phyloP scores from a whole-genome alignment of 139 green algal species.

The Nannochloris sp. region DNA sequence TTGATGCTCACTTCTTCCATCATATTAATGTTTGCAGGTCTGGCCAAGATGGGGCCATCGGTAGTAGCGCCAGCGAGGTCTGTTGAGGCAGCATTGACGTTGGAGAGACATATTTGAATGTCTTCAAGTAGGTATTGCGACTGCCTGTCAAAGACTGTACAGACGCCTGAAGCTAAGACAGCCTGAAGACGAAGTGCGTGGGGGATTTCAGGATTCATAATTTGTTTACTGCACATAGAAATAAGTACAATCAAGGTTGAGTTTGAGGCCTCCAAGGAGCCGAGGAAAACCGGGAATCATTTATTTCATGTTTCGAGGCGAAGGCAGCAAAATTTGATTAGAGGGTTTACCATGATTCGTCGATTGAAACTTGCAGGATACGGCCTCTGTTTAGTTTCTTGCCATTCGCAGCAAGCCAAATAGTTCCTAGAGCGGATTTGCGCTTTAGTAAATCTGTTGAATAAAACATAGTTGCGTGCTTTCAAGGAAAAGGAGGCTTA shows the following conservation, averaged over 20 bases:
- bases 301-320: not conserved
- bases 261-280: too few relatives aligned
- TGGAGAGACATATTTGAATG: too few relatives aligned
- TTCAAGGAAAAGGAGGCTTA: too few relatives aligned
- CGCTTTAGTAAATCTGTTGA: conserved; percentile 55
- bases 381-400: conserved; percentile 56
- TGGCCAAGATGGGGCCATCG: too few relatives aligned
- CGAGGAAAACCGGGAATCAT: too few relatives aligned
- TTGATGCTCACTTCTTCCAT: not conserved
- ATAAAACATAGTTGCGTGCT: conserved; percentile 66
- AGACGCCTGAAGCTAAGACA: conserved; percentile 62
- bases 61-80: too few relatives aligned
- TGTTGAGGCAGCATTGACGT: too few relatives aligned
- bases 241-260: too few relatives aligned
- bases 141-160: conserved; percentile 60
- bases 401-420: conserved; percentile 72
- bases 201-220: conserved; percentile 64
- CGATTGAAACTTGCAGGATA: conserved; percentile 54
- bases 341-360: conserved; percentile 47
- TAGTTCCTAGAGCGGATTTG: conserved; percentile 51
- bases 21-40: conserved; percentile 48
- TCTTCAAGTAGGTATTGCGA: conserved; percentile 50
- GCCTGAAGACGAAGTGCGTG: conserved; percentile 65
- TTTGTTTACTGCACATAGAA: conserved; percentile 41
- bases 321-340: not conserved